These are phyloP conservation scores for Quercus berberidifolia DNA, from an alignment of 306 rosid genomes.

Conservation along the genomic window DNA sequence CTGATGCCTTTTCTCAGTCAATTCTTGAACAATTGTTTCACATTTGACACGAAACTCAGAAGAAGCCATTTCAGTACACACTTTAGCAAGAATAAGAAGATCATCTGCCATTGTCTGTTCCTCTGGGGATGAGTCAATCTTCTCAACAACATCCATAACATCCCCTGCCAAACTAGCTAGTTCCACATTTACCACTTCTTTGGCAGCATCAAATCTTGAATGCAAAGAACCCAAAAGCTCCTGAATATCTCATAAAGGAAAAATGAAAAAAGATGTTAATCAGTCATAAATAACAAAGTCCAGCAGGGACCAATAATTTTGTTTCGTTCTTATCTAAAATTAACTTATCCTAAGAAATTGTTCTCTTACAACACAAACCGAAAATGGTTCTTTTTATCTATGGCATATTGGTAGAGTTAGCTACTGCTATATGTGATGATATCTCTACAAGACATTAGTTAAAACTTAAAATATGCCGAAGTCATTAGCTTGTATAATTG, in stretches of 20 bases:
- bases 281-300: neutral
- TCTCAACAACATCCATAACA: neutral
- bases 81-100: neutral
- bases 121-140: neutral
- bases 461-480: neutral
- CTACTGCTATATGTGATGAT: neutral
- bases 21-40: conserved; percentile 6
- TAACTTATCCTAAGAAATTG: neutral
- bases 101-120: neutral
- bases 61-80: neutral
- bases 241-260: neutral
- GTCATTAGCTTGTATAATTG: neutral
- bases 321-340: neutral
- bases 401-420: neutral
- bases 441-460: neutral
- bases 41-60: conserved; percentile 4
- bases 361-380: neutral
- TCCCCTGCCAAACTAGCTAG: conserved; percentile 3
- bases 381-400: neutral
- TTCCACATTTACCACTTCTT: conserved; percentile 8
- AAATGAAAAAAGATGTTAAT: neutral
- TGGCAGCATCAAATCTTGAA: conserved; percentile 8
- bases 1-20: conserved; percentile 5
- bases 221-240: conserved; percentile 9
- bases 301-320: neutral